A percentile compares a stretch with the other conserved stretches of the same genome.
Evolutionary conservation across 169 alveolate species (phyloP).

Genomic region (Neospora caninum): DNA sequence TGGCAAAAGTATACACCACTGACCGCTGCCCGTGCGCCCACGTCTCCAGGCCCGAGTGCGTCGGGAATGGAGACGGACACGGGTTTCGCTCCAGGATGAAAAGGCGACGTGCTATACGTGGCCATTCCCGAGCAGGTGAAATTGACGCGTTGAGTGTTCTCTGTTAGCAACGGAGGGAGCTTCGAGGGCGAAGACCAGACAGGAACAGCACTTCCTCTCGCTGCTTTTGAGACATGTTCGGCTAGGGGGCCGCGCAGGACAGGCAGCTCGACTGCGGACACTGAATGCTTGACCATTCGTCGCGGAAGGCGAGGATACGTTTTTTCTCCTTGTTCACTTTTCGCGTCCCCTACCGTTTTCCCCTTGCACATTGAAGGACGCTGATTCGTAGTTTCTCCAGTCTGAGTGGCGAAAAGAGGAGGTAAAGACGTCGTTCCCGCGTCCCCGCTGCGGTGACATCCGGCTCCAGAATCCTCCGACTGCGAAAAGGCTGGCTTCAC

Average conservation of each 20-base stretch:
- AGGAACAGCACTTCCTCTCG: neutral
- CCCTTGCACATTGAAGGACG: neutral
- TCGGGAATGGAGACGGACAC: neutral
- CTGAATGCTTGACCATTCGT: neutral
- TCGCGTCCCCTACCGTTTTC: neutral
- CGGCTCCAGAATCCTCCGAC: no score
- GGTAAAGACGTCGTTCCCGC: no score
- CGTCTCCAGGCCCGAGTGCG: neutral
- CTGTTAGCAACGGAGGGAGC: neutral
- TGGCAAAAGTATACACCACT: neutral
- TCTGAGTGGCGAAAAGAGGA: no score
- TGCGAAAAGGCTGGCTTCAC: neutral
- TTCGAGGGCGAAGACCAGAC: neutral
- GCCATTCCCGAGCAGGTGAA: neutral
- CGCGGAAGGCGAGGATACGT: neutral
- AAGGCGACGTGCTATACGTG: neutral
- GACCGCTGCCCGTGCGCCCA: neutral
- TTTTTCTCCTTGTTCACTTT: neutral
- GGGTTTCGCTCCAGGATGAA: neutral
- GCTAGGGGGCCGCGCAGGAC: neutral
- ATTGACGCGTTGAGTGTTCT: neutral
- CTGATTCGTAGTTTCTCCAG: no score
- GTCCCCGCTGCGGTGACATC: no score
- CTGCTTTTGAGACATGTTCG: neutral
- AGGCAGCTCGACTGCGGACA: neutral